These are phyloP conservation scores for Penicillium sp. DNA, from an alignment of 2,329 filamentous ascomycete species.

Conservation along the genomic window DNA sequence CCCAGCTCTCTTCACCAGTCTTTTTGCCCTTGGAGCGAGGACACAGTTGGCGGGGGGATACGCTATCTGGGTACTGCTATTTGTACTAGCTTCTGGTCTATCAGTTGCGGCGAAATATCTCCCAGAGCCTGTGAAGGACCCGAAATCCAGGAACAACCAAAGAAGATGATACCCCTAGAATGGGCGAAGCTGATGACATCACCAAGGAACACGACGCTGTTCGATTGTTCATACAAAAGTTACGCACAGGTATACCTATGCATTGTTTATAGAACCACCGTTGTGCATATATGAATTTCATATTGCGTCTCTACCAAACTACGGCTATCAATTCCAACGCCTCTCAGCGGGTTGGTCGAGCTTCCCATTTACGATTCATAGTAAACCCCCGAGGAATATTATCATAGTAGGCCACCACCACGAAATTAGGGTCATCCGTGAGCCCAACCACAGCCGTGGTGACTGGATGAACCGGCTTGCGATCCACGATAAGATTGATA, in stretches of 20 bases:
- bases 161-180: neutral
- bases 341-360: neutral
- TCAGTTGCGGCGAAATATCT: constrained; percentile 30
- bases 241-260: neutral
- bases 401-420: constrained; percentile 54
- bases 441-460: constrained; percentile 47
- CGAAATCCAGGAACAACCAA: constrained; percentile 2
- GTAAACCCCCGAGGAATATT: constrained; percentile 42
- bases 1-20: constrained; percentile 65
- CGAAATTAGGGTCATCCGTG: constrained; percentile 45
- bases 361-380: constrained; percentile 14
- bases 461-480: constrained; percentile 34
- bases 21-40: constrained; percentile 69
- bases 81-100: constrained; percentile 38
- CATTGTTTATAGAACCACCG: neutral
- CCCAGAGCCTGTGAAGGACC: constrained; percentile 13
- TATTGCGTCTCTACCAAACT: neutral
- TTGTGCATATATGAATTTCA: neutral
- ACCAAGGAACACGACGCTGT: neutral
- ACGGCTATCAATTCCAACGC: neutral
- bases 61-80: constrained; percentile 56
- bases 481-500: constrained; percentile 47
- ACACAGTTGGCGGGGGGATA: constrained; percentile 66
- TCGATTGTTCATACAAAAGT: neutral
- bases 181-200: neutral